Evolutionary conservation across 2,329 filamentous ascomycete species (phyloP).

Genomic region (Coniella lustricola): DNA sequence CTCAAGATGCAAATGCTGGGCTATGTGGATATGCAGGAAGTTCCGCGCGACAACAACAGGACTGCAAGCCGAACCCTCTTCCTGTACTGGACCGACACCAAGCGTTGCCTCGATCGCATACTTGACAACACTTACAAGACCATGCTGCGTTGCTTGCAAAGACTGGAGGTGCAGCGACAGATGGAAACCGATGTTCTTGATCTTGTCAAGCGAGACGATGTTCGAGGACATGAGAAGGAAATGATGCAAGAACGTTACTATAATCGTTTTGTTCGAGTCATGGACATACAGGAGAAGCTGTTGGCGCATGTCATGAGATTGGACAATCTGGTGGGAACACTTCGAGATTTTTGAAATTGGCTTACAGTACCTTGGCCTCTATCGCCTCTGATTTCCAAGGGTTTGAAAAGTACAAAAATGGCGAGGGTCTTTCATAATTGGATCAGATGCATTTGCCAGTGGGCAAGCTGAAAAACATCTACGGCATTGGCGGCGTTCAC

Average conservation of each 20-base stretch:
- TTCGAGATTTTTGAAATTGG: slow-evolving; percentile 64
- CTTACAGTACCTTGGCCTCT: slow-evolving; percentile 1
- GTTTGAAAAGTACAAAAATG: background rate
- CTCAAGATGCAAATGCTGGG: slow-evolving; percentile 80
- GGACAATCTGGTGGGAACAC: slow-evolving; percentile 76
- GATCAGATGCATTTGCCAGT: slow-evolving; percentile 1
- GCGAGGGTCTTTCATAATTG: background rate
- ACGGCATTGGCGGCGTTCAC: slow-evolving; percentile 22
- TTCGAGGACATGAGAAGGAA: slow-evolving; percentile 75
- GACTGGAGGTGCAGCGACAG: slow-evolving; percentile 67
- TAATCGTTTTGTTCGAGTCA: slow-evolving; percentile 42
- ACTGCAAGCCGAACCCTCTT: slow-evolving; percentile 80
- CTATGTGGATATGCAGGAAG: slow-evolving; percentile 86
- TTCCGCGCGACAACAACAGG: slow-evolving; percentile 79
- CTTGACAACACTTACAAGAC: slow-evolving; percentile 81
- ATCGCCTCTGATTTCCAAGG: background rate
- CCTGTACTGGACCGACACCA: slow-evolving; percentile 82
- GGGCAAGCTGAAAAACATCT: background rate
- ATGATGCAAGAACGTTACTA: slow-evolving; percentile 71
- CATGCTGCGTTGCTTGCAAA: slow-evolving; percentile 79
- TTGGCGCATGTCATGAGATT: slow-evolving; percentile 71
- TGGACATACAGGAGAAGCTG: slow-evolving; percentile 62
- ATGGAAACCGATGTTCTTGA: slow-evolving; percentile 66
- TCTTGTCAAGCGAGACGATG: slow-evolving; percentile 78
- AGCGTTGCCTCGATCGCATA: slow-evolving; percentile 62